These are phyloP conservation scores for Auriscalpium orientale DNA, from an alignment of 768 basidiomycete genomes.

Conservation along the genomic window DNA sequence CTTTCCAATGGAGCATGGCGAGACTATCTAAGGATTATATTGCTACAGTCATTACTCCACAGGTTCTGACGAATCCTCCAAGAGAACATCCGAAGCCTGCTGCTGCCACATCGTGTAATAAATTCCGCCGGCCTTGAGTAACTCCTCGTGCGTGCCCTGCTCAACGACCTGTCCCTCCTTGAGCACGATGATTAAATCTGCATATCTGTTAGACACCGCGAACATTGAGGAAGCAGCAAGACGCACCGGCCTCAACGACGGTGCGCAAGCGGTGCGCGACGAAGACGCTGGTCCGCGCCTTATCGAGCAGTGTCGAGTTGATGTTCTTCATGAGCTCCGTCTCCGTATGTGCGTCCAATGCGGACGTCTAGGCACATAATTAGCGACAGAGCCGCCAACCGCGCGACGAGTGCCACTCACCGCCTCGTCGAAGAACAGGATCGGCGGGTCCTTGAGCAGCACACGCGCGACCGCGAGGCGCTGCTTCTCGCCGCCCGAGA, in stretches of 20 bases:
- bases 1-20: no score
- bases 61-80: not conserved
- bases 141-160: slow-evolving; percentile 86
- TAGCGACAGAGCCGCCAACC: not conserved
- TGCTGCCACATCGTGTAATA: slow-evolving; percentile 81
- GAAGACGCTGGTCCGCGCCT: slow-evolving; percentile 87
- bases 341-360: slow-evolving; percentile 92
- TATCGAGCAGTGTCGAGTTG: slow-evolving; percentile 67
- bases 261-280: slow-evolving; percentile 92
- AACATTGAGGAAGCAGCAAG: not conserved
- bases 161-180: slow-evolving; percentile 88
- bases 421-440: slow-evolving; percentile 97
- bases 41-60: no score
- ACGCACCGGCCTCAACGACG: slow-evolving; percentile 79
- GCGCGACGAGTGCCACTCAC: slow-evolving; percentile 37
- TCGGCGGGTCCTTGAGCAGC: slow-evolving; percentile 89
- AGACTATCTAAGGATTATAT: no score
- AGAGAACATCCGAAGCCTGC: slow-evolving; percentile 38
- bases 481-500: slow-evolving; percentile 98
- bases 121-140: slow-evolving; percentile 62
- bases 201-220: not conserved
- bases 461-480: slow-evolving; percentile 89
- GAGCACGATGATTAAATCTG: slow-evolving; percentile 90
- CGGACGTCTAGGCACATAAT: slow-evolving; percentile 69
- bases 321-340: slow-evolving; percentile 93